These are phyloP conservation scores for Ceratocystis smalleyi DNA, from an alignment of 2,329 filamentous ascomycete genomes.

Conservation along the genomic window DNA sequence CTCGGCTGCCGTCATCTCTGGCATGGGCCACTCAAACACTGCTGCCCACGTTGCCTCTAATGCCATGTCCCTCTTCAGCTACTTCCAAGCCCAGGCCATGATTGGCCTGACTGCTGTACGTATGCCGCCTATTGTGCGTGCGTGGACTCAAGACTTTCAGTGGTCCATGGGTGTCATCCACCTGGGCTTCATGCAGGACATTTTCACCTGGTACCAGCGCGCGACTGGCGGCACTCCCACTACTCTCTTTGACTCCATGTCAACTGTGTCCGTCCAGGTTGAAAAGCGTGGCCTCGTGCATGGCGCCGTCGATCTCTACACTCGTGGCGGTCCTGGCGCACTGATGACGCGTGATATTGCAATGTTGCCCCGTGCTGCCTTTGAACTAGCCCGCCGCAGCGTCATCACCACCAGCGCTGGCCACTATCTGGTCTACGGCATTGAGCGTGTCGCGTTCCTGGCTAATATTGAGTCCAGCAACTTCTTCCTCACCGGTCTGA, in stretches of 20 bases:
- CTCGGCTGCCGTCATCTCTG: conserved; percentile 76
- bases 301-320: conserved; percentile 27
- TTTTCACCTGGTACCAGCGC: conserved; percentile 92
- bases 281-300: conserved; percentile 41
- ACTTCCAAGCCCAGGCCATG: conserved; percentile 89
- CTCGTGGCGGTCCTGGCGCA: conserved; percentile 30
- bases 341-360: conserved; percentile 34
- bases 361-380: conserved; percentile 32
- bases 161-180: conserved; percentile 96
- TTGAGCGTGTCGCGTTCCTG: conserved; percentile 76
- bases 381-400: conserved; percentile 36
- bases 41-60: conserved; percentile 90
- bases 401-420: conserved; percentile 40
- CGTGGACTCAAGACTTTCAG: conserved; percentile 95
- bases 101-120: conserved; percentile 68
- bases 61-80: conserved; percentile 81
- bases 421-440: conserved; percentile 55
- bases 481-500: conserved; percentile 79
- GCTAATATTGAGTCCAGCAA: conserved; percentile 78
- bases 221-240: conserved; percentile 77
- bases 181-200: conserved; percentile 69
- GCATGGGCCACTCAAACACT: conserved; percentile 81
- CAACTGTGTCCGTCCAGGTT: conserved; percentile 66
- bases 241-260: conserved; percentile 58
- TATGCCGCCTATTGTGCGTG: conserved; percentile 72